Evolutionary conservation across 768 basidiomycete species (phyloP), one percentile per base, ranked within the genome.

Genomic region (Rhizopogon salebrosus): DNA sequence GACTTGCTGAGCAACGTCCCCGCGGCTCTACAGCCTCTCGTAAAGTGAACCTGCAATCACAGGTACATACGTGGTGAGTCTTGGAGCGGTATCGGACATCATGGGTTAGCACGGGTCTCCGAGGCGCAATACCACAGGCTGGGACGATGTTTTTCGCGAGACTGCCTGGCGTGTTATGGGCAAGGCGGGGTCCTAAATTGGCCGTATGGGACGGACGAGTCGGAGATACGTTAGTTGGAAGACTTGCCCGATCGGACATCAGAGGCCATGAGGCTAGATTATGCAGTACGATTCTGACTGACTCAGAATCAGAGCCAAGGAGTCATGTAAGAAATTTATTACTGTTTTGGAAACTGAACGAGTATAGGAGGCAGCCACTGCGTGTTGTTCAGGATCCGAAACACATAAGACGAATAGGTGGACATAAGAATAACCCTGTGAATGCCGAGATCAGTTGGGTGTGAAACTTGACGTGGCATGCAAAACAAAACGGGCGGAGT

Each of bases 361-460:
- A 14, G 16, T n/a, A 27, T 43, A 43, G 42, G 42, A 45, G 42
- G 42, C 3, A 45, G 14, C 6, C 22, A 13, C 20, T 10, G 13
- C 31, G n/a, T n/a, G n/a, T 13, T 23, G 20, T 29, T 29, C 11
- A 14, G 31, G 45, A 49, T 52, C 37, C 24, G 52, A 31, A 46
- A 42, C 39, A 51, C 10, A 10, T 18, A 9, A 35, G 11, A 48
- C 23, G 24, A 27, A 20, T 2, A 27, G 26, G 4, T 43, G 16
- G 14, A 31, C 31, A 46, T 22, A 14, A 34, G 35, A 31, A 51
- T 42, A 45, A 48, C 27, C 29, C 29, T 54, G 39, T 42, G 53
- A 51, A 50, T 20, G 34, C 41, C 20, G 49, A 49, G 36, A 34
- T 48, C 35, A 51, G 40, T 29, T 41, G 40, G 31, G 39, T 51